Percentiles rank a stretch among this genome's conserved stretches.
Conservation (phyloP, 257 asterid genomes). For the Primulina eburnea region DNA sequence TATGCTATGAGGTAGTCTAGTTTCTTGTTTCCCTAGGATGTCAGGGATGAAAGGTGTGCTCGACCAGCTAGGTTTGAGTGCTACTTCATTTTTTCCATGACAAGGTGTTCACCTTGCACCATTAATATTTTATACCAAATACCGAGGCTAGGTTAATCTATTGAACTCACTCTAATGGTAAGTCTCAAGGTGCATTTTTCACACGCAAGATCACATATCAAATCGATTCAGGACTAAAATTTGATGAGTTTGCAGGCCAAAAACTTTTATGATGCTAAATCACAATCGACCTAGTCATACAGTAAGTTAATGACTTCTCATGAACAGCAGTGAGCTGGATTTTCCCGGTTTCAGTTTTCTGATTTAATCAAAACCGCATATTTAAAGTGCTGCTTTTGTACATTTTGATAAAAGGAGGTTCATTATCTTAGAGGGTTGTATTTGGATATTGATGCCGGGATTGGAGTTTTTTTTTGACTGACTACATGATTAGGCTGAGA, state of each 20-base stretch:
- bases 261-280: not conserved
- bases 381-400: no score
- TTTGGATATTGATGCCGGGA: not conserved
- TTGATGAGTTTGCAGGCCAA: not conserved
- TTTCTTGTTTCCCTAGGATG: not conserved
- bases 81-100: not conserved
- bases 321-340: not conserved
- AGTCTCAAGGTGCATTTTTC: not conserved
- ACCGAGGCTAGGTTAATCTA: not conserved
- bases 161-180: not conserved
- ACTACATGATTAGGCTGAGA: not conserved
- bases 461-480: not conserved
- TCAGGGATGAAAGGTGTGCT: not conserved
- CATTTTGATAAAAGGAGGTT: not conserved
- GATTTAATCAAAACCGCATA: no score
- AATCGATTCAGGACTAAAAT: not conserved
- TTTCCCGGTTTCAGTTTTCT: not conserved
- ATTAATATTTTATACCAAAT: no score
- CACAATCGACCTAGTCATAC: not conserved
- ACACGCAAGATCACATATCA: not conserved
- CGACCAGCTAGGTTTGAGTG: not conserved
- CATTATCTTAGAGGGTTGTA: not conserved
- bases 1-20: not conserved
- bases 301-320: not conserved
- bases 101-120: not conserved